A percentile compares a stretch with the other conserved stretches of the same genome.
Conservation (phyloP, 2,329 filamentous ascomycete genomes). For the Neoarthrinium moseri region DNA sequence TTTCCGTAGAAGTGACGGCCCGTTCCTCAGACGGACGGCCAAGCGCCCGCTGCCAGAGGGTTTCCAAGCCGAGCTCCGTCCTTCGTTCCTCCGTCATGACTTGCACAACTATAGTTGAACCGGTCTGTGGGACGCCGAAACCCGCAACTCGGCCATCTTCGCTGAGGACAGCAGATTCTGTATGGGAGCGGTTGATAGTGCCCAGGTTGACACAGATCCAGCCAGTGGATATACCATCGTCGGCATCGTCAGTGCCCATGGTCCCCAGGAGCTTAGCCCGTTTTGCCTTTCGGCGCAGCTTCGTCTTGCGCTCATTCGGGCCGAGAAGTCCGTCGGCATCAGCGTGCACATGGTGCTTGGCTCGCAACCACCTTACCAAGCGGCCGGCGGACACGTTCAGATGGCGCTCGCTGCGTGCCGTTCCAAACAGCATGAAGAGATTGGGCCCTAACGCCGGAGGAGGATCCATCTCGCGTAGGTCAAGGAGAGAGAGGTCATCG, state of each 20-base stretch:
- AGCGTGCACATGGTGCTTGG: constrained; percentile 68
- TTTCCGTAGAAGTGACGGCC: too few species aligned
- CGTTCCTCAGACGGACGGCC: constrained; percentile 13
- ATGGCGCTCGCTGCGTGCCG: constrained; percentile 88
- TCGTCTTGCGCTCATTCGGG: constrained; percentile 86
- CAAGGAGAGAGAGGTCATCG: constrained; percentile 76
- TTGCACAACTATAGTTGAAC: constrained; percentile 56
- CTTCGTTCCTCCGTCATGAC: constrained; percentile 55
- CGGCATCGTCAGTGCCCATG: constrained; percentile 59
- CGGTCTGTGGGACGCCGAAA: constrained; percentile 60
- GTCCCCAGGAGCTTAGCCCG: constrained; percentile 78
- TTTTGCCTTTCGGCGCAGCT: constrained; percentile 75
- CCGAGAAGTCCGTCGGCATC: constrained; percentile 86
- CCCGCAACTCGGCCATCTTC: constrained; percentile 66
- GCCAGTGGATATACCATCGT: constrained; percentile 87
- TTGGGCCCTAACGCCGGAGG: constrained; percentile 85
- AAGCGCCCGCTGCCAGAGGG: constrained; percentile 44
- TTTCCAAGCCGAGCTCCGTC: constrained; percentile 51
- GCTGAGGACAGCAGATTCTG: constrained; percentile 43
- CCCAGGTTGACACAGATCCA: constrained; percentile 96
- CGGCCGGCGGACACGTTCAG: constrained; percentile 87
- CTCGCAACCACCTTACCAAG: constrained; percentile 82
- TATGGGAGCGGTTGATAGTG: constrained; percentile 57
- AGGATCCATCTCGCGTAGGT: constrained; percentile 81
- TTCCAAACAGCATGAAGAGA: constrained; percentile 89